A percentile compares a stretch with the other conserved stretches of the same genome.
phyloP scores from a whole-genome alignment of 768 basidiomycete species.

The Sarcodon sp. region DNA sequence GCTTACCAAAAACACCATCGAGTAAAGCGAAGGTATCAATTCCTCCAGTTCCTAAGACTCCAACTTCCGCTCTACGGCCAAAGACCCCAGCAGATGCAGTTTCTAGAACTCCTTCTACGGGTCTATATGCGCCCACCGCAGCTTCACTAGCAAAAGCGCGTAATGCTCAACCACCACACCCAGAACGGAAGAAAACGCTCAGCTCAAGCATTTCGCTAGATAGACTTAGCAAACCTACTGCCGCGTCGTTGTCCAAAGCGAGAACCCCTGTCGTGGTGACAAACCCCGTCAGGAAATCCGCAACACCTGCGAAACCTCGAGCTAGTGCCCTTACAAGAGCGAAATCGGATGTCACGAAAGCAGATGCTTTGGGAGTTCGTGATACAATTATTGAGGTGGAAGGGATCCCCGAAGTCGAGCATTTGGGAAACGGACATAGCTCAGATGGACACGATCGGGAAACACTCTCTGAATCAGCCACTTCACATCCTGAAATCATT shows the following conservation, averaged over 20 bases:
- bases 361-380: constrained; percentile 13
- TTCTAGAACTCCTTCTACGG: constrained; percentile 37
- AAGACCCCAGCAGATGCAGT: constrained; percentile 17
- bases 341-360: constrained; percentile 17
- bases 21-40: too few species aligned
- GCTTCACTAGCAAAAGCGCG: constrained; percentile 67
- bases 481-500: not conserved
- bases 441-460: constrained; percentile 5
- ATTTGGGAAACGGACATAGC: constrained; percentile 9
- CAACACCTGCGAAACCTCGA: constrained; percentile 6
- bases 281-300: constrained; percentile 5
- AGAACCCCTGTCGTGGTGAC: constrained; percentile 19
- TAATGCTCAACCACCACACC: constrained; percentile 33
- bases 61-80: constrained; percentile 17
- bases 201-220: constrained; percentile 39
- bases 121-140: constrained; percentile 73
- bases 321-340: constrained; percentile 10
- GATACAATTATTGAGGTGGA: constrained; percentile 12
- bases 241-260: constrained; percentile 57
- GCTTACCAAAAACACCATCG: too few species aligned
- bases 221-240: constrained; percentile 73
- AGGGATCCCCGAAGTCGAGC: constrained; percentile 5
- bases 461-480: not conserved
- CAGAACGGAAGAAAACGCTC: constrained; percentile 41
- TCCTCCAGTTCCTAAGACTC: too few species aligned